Conservation (phyloP, 2,329 filamentous ascomycete species). For the Fusarium protoensiforme region DNA sequence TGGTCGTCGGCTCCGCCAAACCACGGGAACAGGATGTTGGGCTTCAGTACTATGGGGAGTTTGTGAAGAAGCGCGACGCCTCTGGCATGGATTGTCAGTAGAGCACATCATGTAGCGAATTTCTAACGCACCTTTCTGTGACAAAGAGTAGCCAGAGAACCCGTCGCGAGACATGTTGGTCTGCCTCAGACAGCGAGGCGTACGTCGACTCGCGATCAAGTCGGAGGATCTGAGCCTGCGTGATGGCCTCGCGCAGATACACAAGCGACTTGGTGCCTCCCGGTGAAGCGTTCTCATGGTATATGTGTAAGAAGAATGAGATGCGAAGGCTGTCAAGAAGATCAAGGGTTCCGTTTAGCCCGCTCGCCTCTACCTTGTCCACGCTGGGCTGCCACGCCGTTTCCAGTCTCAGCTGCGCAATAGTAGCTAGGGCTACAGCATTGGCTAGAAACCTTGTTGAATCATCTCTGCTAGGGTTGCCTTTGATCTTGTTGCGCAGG, state of each 20-base stretch:
- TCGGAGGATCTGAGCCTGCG: constrained; percentile 60
- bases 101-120: neutral
- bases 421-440: constrained; percentile 59
- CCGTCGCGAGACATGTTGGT: constrained; percentile 58
- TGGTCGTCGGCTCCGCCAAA: constrained; percentile 51
- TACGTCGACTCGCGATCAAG: constrained; percentile 59
- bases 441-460: constrained; percentile 55
- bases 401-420: constrained; percentile 59
- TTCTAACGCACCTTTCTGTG: constrained; percentile 51
- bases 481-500: constrained; percentile 51
- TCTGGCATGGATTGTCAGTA: constrained; percentile 39
- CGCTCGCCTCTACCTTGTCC: constrained; percentile 42
- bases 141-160: constrained; percentile 62
- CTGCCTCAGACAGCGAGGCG: constrained; percentile 45
- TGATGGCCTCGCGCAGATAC: constrained; percentile 62
- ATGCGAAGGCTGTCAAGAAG: constrained; percentile 56
- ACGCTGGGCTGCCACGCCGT: constrained; percentile 42
- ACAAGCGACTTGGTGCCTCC: constrained; percentile 60
- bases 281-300: constrained; percentile 60
- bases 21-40: constrained; percentile 52
- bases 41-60: constrained; percentile 57
- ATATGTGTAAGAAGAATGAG: constrained; percentile 64
- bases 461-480: constrained; percentile 44
- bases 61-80: constrained; percentile 63
- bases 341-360: constrained; percentile 42